These are phyloP conservation scores for Tripterygium wilfordii DNA, from an alignment of 177 flowering plant genomes.

Conservation along the genomic window DNA sequence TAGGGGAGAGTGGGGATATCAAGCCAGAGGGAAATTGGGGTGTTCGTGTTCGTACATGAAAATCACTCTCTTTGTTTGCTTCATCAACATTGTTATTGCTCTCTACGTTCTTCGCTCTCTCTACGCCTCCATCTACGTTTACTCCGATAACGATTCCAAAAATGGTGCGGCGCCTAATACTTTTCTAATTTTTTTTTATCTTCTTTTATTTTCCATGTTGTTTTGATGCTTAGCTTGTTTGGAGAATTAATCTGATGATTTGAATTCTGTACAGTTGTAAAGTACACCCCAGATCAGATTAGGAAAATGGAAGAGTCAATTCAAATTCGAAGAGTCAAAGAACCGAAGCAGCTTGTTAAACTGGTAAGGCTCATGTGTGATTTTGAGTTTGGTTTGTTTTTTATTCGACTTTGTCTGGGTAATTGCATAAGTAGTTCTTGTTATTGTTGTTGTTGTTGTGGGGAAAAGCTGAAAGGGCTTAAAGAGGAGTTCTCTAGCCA, in stretches of 20 bases:
- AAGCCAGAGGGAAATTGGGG: constrained; percentile 30
- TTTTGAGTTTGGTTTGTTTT: neutral
- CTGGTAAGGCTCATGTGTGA: constrained; percentile 38
- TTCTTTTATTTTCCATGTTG: constrained; percentile 2
- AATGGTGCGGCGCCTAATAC: constrained; percentile 12
- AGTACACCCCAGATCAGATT: constrained; percentile 74
- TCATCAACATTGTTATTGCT: constrained; percentile 74
- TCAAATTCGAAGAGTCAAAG: constrained; percentile 54
- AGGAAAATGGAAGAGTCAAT: constrained; percentile 83
- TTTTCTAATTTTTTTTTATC: neutral
- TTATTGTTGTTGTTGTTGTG: constrained; percentile 6
- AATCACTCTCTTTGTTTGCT: constrained; percentile 65
- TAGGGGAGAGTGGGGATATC: constrained; percentile 25
- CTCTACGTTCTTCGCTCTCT: constrained; percentile 78
- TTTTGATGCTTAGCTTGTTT: neutral
- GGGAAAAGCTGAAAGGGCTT: constrained; percentile 45
- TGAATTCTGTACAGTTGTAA: constrained; percentile 32
- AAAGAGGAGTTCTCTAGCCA: constrained; percentile 32
- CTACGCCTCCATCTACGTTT: constrained; percentile 55
- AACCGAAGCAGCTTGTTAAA: constrained; percentile 63
- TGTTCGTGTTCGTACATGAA: constrained; percentile 69
- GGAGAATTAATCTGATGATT: constrained; percentile 8
- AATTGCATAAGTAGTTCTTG: neutral
- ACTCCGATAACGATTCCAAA: constrained; percentile 29
- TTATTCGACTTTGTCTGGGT: neutral